Percentiles rank a stretch among this genome's conserved stretches.
phyloP scores from a whole-genome alignment of 345 rosid species.

The Gossypioides kirkii region DNA sequence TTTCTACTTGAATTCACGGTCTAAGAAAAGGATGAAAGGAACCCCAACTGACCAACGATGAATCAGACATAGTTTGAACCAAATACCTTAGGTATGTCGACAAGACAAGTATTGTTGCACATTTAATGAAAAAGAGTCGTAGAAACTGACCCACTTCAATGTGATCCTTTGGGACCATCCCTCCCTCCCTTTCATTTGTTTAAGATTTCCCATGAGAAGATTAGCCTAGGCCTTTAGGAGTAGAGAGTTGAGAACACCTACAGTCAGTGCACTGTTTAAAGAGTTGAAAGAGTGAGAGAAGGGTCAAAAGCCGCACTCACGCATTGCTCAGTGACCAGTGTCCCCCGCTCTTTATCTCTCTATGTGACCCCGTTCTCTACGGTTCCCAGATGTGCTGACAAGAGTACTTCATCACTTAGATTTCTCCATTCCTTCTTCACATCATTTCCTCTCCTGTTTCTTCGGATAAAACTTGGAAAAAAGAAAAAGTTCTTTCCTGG shows the following conservation, averaged over 20 bases:
- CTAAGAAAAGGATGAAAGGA: background rate
- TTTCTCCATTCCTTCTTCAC: conserved; percentile 14
- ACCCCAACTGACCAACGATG: background rate
- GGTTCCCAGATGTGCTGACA: conserved; percentile 25
- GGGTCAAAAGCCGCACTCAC: conserved; percentile 6
- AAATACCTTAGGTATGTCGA: background rate
- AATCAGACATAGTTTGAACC: background rate
- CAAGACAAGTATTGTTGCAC: background rate
- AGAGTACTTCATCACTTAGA: conserved; percentile 18
- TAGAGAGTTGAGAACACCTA: background rate
- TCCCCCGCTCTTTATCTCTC: background rate
- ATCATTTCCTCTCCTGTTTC: background rate
- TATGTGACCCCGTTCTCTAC: conserved; percentile 3
- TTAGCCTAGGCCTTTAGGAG: background rate
- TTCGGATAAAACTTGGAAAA: conserved; percentile 7
- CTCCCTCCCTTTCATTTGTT: background rate
- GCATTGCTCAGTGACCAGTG: background rate
- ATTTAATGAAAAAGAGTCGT: background rate
- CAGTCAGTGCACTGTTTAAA: background rate
- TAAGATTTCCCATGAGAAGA: background rate
- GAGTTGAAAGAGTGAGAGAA: background rate
- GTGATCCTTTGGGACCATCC: background rate
- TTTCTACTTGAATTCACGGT: background rate
- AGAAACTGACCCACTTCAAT: background rate
- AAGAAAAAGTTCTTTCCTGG: background rate